These are phyloP conservation scores for Hysterium pulicare DNA, from an alignment of 2,329 filamentous ascomycete species.

Conservation along the genomic window DNA sequence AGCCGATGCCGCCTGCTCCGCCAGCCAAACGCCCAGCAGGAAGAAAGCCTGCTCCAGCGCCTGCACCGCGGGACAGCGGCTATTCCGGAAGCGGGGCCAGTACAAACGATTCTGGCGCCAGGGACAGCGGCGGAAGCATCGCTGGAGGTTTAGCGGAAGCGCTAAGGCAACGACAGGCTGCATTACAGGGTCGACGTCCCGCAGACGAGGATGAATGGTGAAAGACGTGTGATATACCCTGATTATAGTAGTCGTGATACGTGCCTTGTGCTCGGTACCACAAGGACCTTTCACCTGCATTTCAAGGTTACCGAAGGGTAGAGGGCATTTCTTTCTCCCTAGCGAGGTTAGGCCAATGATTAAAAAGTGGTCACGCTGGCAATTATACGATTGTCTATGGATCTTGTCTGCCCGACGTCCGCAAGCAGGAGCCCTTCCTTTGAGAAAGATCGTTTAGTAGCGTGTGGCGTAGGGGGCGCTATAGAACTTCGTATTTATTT, in stretches of 20 bases:
- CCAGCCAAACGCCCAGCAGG: constrained; percentile 75
- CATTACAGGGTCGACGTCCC: constrained; percentile 42
- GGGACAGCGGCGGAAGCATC: constrained; percentile 41
- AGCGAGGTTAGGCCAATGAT: constrained; percentile 11
- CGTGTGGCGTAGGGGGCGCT: constrained; percentile 11
- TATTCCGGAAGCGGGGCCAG: constrained; percentile 43
- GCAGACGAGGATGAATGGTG: constrained; percentile 40
- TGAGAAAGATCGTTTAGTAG: neutral
- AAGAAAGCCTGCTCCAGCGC: constrained; percentile 67
- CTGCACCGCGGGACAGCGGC: constrained; percentile 64
- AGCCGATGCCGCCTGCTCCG: constrained; percentile 71
- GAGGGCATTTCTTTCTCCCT: constrained; percentile 4
- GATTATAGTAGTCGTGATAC: neutral
- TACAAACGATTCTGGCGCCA: constrained; percentile 35
- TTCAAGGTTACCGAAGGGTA: constrained; percentile 6
- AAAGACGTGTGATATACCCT: constrained; percentile 4
- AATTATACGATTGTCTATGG: constrained; percentile 2
- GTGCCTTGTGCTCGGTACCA: constrained; percentile 2
- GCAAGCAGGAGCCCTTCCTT: neutral
- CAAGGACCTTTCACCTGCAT: constrained; percentile 5
- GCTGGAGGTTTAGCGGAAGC: constrained; percentile 52
- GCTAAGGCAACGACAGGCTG: constrained; percentile 47
- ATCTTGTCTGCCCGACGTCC: neutral
- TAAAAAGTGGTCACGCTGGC: constrained; percentile 16
- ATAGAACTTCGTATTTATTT: neutral